Evolutionary conservation across 1,284 basidiomycete genomes (phyloP).

Genomic region (Neonothopanus nambi): DNA sequence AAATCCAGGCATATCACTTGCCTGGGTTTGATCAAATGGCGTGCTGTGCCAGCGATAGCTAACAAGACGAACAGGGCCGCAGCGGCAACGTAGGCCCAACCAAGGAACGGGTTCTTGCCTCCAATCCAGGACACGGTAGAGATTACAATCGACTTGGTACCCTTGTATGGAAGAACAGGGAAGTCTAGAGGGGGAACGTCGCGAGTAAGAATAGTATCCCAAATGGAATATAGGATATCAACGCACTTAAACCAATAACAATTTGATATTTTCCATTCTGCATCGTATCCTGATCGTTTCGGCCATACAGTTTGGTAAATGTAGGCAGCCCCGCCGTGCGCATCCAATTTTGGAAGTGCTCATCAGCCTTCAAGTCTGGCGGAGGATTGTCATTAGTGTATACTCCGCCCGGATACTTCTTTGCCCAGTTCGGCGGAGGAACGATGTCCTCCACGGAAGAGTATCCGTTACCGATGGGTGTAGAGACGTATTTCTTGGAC

Average conservation of each 20-base stretch:
- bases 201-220: conserved; percentile 17
- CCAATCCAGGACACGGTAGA: conserved; percentile 98
- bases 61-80: conserved; percentile 87
- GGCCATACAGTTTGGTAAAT: conserved; percentile 92
- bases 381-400: conserved; percentile 72
- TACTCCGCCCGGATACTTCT: conserved; percentile 69
- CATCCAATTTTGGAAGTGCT: conserved; percentile 99
- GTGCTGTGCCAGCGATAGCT: conserved; percentile 85
- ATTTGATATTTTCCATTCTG: conserved; percentile 77
- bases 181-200: conserved; percentile 63
- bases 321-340: conserved; percentile 95
- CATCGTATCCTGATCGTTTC: conserved; percentile 85
- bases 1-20: conserved; percentile 55
- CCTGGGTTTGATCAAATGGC: conserved; percentile 93
- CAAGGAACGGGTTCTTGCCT: conserved; percentile 96
- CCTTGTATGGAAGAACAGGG: conserved; percentile 88
- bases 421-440: conserved; percentile 92
- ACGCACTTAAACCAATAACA: conserved; percentile 80
- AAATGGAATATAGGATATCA: conserved; percentile 1
- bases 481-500: conserved; percentile 80
- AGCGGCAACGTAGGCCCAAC: conserved; percentile 94
- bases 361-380: conserved; percentile 78
- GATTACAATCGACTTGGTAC: conserved; percentile 96
- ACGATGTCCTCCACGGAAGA: conserved; percentile 60
- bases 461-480: conserved; percentile 53